These are phyloP conservation scores for Caryopteris hybrid DNA, from an alignment of 305 asterid genomes.

Conservation along the genomic window DNA sequence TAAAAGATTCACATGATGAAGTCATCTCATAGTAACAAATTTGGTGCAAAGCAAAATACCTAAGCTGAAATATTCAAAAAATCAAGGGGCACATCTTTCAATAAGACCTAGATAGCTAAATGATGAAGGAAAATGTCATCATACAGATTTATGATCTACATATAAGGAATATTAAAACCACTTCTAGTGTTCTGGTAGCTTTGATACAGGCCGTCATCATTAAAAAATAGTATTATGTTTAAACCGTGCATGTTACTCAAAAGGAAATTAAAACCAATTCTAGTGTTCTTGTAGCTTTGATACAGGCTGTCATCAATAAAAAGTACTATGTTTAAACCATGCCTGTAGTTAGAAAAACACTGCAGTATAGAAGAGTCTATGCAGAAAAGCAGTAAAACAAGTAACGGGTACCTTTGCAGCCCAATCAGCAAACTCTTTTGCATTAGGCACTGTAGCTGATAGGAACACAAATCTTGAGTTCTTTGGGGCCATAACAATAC, in stretches of 20 bases:
- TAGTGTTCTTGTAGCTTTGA: constrained; percentile 2
- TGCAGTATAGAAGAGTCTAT: neutral
- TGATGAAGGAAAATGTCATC: neutral
- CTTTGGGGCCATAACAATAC: constrained; percentile 95
- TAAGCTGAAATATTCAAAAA: neutral
- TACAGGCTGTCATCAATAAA: neutral
- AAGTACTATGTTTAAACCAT: neutral
- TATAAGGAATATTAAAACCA: neutral
- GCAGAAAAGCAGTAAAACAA: constrained; percentile 1
- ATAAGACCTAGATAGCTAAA: neutral
- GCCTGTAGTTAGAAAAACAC: neutral
- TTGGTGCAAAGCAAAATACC: neutral
- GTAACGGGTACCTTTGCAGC: constrained; percentile 84
- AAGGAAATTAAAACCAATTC: neutral
- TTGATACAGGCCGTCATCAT: neutral
- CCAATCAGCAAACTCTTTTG: constrained; percentile 97
- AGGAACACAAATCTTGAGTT: constrained; percentile 85
- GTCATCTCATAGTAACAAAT: neutral
- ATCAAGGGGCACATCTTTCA: neutral
- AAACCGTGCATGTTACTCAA: neutral
- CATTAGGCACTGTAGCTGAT: constrained; percentile 93
- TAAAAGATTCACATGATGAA: neutral
- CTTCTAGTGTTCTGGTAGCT: neutral
- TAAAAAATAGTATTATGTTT: neutral
- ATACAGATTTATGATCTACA: neutral